These are phyloP conservation scores for Plantago coronopus DNA, from an alignment of 305 asterid species.

Conservation along the genomic window DNA sequence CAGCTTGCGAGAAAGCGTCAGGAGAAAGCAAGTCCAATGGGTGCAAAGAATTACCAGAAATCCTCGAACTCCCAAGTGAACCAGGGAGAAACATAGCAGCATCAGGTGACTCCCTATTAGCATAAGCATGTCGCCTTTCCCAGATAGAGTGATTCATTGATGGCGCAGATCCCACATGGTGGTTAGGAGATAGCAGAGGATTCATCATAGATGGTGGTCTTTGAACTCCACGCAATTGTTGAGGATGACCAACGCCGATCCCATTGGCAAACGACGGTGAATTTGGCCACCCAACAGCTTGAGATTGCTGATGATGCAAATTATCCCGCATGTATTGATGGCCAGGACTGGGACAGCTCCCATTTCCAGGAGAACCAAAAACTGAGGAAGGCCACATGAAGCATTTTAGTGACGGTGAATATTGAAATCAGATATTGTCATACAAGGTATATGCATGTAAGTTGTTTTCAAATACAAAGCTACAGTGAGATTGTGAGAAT, in stretches of 20 bases:
- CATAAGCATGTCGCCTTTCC: constrained; percentile 68
- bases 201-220: constrained; percentile 66
- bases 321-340: constrained; percentile 82
- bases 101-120: constrained; percentile 73
- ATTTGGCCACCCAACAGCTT: constrained; percentile 72
- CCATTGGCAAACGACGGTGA: constrained; percentile 76
- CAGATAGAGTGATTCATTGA: constrained; percentile 76
- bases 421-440: not conserved
- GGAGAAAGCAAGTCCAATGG: constrained; percentile 73
- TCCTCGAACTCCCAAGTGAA: constrained; percentile 80
- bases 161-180: constrained; percentile 94
- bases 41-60: constrained; percentile 75
- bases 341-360: constrained; percentile 78
- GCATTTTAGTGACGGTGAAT: constrained; percentile 4
- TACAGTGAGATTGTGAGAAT: not conserved
- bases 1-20: constrained; percentile 56
- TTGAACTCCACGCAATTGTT: constrained; percentile 73
- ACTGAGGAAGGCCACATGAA: constrained; percentile 36
- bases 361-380: constrained; percentile 70
- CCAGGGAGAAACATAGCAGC: constrained; percentile 86
- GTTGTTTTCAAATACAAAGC: not conserved
- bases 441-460: not conserved
- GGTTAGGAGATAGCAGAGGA: constrained; percentile 60
- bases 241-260: constrained; percentile 53
- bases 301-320: constrained; percentile 65